phyloP scores from a whole-genome alignment of 202 grass and related monocot genomes.

The Panicum hallii region DNA sequence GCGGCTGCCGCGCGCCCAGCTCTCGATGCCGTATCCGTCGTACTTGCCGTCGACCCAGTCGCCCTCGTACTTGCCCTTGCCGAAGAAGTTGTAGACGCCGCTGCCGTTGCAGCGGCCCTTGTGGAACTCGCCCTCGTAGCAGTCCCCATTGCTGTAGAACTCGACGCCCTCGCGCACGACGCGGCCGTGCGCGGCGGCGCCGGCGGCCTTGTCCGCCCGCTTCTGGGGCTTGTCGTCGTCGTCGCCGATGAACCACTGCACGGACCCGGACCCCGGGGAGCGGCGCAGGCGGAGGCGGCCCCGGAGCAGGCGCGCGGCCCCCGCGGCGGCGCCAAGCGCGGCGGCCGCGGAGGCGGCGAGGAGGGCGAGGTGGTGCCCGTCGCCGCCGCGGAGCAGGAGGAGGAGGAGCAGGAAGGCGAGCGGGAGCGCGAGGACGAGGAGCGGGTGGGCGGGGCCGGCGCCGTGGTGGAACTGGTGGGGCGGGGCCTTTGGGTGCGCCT shows the following conservation, averaged over 20 bases:
- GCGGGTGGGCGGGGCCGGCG: slow-evolving; percentile 17
- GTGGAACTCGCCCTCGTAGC: slow-evolving; percentile 92
- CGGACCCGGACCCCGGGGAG: slow-evolving; percentile 48
- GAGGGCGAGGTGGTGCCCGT: slow-evolving; percentile 42
- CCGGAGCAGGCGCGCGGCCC: slow-evolving; percentile 50
- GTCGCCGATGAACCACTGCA: slow-evolving; percentile 76
- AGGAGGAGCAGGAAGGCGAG: slow-evolving; percentile 54
- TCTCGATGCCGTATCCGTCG: slow-evolving; percentile 82
- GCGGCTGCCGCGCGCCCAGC: slow-evolving; percentile 57
- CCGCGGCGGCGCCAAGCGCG: slow-evolving; percentile 44
- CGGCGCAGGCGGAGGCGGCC: slow-evolving; percentile 49
- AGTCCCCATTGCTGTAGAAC: slow-evolving; percentile 72
- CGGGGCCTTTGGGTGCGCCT: slow-evolving; percentile 48
- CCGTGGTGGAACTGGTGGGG: slow-evolving; percentile 37
- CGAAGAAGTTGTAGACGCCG: slow-evolving; percentile 69
- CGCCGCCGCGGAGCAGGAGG: slow-evolving; percentile 41
- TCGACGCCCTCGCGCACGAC: slow-evolving; percentile 73
- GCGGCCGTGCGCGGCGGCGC: slow-evolving; percentile 9
- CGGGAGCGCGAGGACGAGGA: slow-evolving; percentile 51
- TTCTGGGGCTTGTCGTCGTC: slow-evolving; percentile 46
- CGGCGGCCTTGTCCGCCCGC: neutral
- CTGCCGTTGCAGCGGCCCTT: slow-evolving; percentile 73
- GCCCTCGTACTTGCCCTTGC: slow-evolving; percentile 71
- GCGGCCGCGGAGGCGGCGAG: slow-evolving; percentile 43
- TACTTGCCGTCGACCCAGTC: slow-evolving; percentile 90